These are phyloP conservation scores for Polytolypa hystricis DNA, from an alignment of 2,329 filamentous ascomycete species.

Conservation along the genomic window DNA sequence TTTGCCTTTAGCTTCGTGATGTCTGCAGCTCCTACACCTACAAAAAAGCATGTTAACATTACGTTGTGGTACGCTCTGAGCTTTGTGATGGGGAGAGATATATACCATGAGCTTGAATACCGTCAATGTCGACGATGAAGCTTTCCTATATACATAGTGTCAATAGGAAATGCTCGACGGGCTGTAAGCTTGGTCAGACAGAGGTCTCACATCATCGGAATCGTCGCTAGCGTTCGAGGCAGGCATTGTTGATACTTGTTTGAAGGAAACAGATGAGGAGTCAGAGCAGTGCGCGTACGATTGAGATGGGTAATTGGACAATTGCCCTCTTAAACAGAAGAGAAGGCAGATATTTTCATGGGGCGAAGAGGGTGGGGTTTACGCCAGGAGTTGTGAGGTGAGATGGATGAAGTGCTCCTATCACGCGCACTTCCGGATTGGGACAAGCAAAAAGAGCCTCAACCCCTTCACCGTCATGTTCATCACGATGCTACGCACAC, in stretches of 20 bases:
- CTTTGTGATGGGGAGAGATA: background rate
- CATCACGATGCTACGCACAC: no score
- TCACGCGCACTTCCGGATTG: conserved; percentile 9
- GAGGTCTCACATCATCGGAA: conserved; percentile 29
- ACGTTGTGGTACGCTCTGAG: background rate
- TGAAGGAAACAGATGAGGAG: no score
- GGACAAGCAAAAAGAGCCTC: conserved; percentile 7
- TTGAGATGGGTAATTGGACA: background rate
- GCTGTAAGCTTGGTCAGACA: background rate
- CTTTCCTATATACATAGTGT: conserved; percentile 30
- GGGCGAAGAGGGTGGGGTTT: no score
- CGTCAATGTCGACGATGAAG: conserved; percentile 56
- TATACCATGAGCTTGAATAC: conserved; percentile 52
- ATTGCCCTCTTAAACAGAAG: background rate
- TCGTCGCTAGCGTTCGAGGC: conserved; percentile 44
- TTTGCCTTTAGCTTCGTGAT: conserved; percentile 54
- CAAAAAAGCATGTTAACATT: background rate
- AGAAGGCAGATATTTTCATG: no score
- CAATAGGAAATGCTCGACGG: conserved; percentile 2
- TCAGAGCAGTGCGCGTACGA: no score
- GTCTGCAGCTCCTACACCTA: conserved; percentile 53
- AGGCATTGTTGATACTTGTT: conserved; percentile 32
- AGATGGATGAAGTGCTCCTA: background rate
- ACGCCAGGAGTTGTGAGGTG: background rate
- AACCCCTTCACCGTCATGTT: no score